Conservation (phyloP, 1,284 basidiomycete species). For the Chalciporus sp. region DNA sequence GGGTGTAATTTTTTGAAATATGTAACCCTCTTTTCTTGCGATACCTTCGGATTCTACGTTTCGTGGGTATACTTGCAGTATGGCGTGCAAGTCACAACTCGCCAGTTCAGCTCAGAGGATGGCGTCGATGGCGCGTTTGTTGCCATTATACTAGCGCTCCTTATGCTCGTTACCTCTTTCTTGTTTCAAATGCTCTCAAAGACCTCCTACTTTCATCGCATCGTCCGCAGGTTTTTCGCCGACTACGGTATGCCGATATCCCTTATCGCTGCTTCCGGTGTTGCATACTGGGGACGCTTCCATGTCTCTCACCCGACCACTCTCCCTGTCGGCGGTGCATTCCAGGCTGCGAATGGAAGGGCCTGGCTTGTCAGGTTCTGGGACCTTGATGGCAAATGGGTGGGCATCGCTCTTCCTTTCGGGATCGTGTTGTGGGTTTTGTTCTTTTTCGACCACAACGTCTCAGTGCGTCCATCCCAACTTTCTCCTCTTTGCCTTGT, state of each 20-base stretch:
- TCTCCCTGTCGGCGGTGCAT: constrained; percentile 70
- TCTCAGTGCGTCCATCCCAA: constrained; percentile 56
- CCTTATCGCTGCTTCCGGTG: constrained; percentile 68
- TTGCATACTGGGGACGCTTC: constrained; percentile 88
- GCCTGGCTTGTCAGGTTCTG: constrained; percentile 92
- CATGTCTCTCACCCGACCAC: constrained; percentile 64
- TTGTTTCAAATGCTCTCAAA: constrained; percentile 70
- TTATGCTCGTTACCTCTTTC: constrained; percentile 76
- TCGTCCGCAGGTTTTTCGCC: constrained; percentile 73
- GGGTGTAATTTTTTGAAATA: constrained; percentile 84
- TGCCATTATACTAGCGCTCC: constrained; percentile 73
- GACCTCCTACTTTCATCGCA: constrained; percentile 70
- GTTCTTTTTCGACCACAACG: constrained; percentile 85
- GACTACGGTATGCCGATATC: constrained; percentile 92
- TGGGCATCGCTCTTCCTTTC: constrained; percentile 80
- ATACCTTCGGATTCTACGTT: constrained; percentile 94
- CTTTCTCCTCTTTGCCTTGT: background rate
- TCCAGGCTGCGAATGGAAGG: constrained; percentile 73
- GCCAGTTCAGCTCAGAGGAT: constrained; percentile 53
- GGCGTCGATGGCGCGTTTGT: constrained; percentile 61
- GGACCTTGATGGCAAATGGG: constrained; percentile 88
- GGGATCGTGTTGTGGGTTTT: constrained; percentile 72
- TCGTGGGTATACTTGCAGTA: constrained; percentile 90
- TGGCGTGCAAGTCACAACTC: constrained; percentile 80
- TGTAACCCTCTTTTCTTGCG: constrained; percentile 90